Conservation (phyloP, 1,284 basidiomycete genomes). For the Cutaneotrichosporon sp. region DNA sequence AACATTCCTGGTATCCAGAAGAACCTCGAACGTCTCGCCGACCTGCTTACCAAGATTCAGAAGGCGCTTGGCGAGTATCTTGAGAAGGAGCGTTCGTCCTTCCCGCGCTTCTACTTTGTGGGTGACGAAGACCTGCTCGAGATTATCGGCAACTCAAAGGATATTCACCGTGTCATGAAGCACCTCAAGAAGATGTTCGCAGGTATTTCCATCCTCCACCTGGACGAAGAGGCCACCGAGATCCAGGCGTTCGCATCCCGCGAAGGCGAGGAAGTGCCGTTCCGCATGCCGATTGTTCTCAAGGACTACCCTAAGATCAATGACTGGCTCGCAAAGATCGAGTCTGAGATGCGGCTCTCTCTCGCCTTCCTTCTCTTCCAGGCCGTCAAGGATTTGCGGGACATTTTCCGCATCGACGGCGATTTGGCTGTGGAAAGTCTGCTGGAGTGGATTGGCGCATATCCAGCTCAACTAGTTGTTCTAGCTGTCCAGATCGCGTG, state of each 20-base stretch:
- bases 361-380: conserved; percentile 56
- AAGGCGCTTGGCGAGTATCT: conserved; percentile 99
- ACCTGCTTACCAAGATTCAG: conserved; percentile 95
- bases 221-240: conserved; percentile 83
- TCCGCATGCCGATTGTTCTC: conserved; percentile 75
- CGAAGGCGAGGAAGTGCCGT: conserved; percentile 88
- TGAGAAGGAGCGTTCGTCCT: conserved; percentile 91
- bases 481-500: conserved; percentile 90
- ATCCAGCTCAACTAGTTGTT: conserved; percentile 92
- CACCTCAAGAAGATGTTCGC: conserved; percentile 99
- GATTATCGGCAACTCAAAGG: conserved; percentile 99
- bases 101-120: conserved; percentile 99
- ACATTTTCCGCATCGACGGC: conserved; percentile 59
- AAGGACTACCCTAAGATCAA: conserved; percentile 97
- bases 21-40: conserved; percentile 91
- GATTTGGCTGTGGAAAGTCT: conserved; percentile 59
- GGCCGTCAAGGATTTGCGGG: conserved; percentile 55
- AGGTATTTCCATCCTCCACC: conserved; percentile 79
- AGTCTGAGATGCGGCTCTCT: conserved; percentile 90
- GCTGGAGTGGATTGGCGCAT: conserved; percentile 84
- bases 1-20: conserved; percentile 96
- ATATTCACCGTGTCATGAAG: conserved; percentile 94
- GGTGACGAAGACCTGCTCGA: conserved; percentile 98
- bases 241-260: conserved; percentile 75
- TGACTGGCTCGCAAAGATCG: conserved; percentile 92